Percentiles rank a stretch among this genome's conserved stretches.
phyloP scores from a whole-genome alignment of 2,329 filamentous ascomycete genomes.

The Metarhizium album region DNA sequence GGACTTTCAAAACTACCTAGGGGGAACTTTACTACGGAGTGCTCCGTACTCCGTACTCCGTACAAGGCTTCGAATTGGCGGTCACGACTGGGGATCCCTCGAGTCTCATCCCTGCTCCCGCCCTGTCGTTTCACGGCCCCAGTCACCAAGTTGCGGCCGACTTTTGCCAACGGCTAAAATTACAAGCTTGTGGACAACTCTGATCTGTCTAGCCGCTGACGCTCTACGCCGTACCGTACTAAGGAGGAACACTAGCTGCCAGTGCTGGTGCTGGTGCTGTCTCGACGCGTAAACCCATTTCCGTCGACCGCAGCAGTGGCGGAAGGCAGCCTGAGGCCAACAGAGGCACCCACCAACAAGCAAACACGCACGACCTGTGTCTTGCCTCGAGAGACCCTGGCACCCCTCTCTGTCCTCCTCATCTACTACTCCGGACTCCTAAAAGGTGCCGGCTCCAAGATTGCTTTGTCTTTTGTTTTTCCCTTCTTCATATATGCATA shows the following conservation, averaged over 20 bases:
- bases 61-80: not conserved
- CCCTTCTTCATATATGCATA: not conserved
- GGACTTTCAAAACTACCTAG: not conserved
- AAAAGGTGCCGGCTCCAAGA: not conserved
- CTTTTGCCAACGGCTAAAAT: not conserved
- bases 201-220: not conserved
- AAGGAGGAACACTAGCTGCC: no score
- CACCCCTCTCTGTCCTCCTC: not conserved
- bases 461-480: not conserved
- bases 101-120: constrained; percentile 1
- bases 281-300: not conserved
- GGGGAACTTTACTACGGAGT: not conserved
- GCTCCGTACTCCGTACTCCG: no score
- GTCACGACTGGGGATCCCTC: not conserved
- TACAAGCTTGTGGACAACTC: not conserved
- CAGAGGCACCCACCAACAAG: not conserved
- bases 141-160: not conserved
- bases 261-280: no score
- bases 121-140: not conserved
- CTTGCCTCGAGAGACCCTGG: not conserved
- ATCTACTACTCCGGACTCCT: no score
- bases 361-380: not conserved
- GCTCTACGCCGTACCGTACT: not conserved
- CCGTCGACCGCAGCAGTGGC: not conserved
- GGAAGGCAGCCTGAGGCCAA: not conserved